Conservation (phyloP, 2,329 filamentous ascomycete genomes). For the Stenocarpella maydis region DNA sequence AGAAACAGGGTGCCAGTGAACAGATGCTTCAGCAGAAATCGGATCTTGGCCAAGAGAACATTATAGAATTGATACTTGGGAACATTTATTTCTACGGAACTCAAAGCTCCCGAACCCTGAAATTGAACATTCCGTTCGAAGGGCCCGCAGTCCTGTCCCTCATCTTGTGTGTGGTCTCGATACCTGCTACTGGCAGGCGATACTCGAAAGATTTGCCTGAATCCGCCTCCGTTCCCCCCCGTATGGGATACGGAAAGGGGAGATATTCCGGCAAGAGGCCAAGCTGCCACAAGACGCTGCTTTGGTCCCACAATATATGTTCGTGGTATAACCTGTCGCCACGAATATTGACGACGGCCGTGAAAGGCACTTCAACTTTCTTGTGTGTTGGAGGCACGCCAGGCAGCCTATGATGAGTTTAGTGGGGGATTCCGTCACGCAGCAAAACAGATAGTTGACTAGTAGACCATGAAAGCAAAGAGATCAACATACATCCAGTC, state of each 20-base stretch:
- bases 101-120: constrained; percentile 38
- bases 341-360: constrained; percentile 70
- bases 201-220: constrained; percentile 64
- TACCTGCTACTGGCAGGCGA: constrained; percentile 66
- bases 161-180: constrained; percentile 59
- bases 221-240: constrained; percentile 47
- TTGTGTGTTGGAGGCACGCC: constrained; percentile 63
- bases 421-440: neutral
- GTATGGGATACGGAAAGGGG: constrained; percentile 65
- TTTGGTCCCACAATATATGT: constrained; percentile 77
- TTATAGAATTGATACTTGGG: too few species aligned
- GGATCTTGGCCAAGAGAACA: too few species aligned
- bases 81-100: too few species aligned
- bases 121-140: constrained; percentile 65
- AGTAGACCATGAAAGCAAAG: too few species aligned
- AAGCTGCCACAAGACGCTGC: constrained; percentile 66
- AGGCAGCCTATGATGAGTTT: constrained; percentile 49
- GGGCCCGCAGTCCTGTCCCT: constrained; percentile 57
- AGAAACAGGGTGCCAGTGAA: too few species aligned
- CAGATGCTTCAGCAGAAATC: too few species aligned
- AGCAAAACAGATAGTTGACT: constrained; percentile 29
- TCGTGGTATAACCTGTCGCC: constrained; percentile 75
- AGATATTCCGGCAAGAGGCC: constrained; percentile 72
- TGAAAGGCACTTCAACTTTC: constrained; percentile 68
- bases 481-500: constrained; percentile 79